Base-by-base conservation (phyloP, 495 filamentous ascomycete genomes). In the Xanthoparmelia taractica region DNA sequence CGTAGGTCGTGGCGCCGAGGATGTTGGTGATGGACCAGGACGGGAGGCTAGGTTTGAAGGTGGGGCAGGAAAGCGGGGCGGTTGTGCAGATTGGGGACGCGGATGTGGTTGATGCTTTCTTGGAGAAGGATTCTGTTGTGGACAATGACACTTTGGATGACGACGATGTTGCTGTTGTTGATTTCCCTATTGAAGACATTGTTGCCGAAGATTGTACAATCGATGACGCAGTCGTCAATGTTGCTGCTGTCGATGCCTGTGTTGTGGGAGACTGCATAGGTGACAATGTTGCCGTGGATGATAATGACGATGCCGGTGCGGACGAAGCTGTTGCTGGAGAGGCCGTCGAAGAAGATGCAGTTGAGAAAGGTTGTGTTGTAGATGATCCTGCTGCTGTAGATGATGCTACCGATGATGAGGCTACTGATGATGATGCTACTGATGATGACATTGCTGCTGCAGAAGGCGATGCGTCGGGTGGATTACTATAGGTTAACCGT, bases 1-100 rank as follows among this genome's bases (percentile, higher is more conserved):
- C 48, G 48, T 52, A 52, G 11, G 48, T 52, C 17, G 48, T 29
- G 48, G 48, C 48, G 25, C 48, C 48, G 48, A 29, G 48, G 48
- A 52, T 52, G 48, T 52, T 52, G 48, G 25, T 8, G 11, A 52
- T 52, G 27, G 48, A 29, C 48, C 48, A 52, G 48, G 48, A 52
- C 25, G 48, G 48, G 27, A 52, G 48, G 48, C 4, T 31, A 25
- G 48, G 25, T 52, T 52, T 52, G 48, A 52, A 52, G 27, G 48
- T 52, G 2, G 36, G 36, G 20, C 36, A 31, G 20, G 48, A n/a
- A 1, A 52, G 48, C 23, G 48, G 17, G 25, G 48, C 5, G 48
- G 48, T 4, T 4, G 48, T 2, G 48, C 48, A 52, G 25, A 13
- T 52, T 17, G 48, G 18, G 48, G 48, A 31, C 27, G 45, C 23